Percentiles rank a stretch among this genome's conserved stretches.
phyloP scores from a whole-genome alignment of 2,329 filamentous ascomycete species.

The Calonectria pseudoturangicola region DNA sequence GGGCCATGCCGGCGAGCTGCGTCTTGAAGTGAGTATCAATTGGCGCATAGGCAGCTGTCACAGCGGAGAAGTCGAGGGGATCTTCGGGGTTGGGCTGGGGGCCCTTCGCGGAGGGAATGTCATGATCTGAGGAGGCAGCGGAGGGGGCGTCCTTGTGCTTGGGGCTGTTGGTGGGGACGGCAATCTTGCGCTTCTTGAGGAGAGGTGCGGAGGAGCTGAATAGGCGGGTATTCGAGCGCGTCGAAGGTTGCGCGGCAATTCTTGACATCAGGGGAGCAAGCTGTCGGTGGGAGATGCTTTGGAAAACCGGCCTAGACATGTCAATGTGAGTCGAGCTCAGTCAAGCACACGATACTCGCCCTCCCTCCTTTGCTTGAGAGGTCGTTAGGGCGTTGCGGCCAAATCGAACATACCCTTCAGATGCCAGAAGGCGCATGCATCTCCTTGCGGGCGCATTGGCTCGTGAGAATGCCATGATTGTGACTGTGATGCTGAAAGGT shows the following conservation, averaged over 20 bases:
- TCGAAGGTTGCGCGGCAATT: slow-evolving; percentile 12
- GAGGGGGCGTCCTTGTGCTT: slow-evolving; percentile 45
- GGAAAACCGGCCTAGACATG: slow-evolving; percentile 42
- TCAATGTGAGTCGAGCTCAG: slow-evolving; percentile 40
- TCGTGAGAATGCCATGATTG: slow-evolving; percentile 50
- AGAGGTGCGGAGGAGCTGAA: slow-evolving; percentile 57
- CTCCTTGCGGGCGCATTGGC: slow-evolving; percentile 50
- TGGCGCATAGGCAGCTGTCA: slow-evolving; percentile 65
- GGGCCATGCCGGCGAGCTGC: slow-evolving; percentile 63
- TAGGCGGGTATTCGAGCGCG: slow-evolving; percentile 45
- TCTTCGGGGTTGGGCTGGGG: slow-evolving; percentile 62
- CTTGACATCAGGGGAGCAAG: slow-evolving; percentile 29
- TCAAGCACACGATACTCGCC: not conserved
- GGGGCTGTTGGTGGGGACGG: slow-evolving; percentile 56
- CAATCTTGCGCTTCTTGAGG: slow-evolving; percentile 64
- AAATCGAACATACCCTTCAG: slow-evolving; percentile 49
- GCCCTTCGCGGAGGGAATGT: slow-evolving; percentile 40
- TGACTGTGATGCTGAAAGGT: slow-evolving; percentile 8
- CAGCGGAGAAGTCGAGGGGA: slow-evolving; percentile 69
- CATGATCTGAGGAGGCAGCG: slow-evolving; percentile 44
- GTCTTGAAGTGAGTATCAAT: slow-evolving; percentile 66
- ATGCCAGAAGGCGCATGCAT: slow-evolving; percentile 50
- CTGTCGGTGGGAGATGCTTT: slow-evolving; percentile 41
- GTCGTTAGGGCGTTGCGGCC: not conserved
- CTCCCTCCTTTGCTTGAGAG: not conserved